A percentile compares a stretch with the other conserved stretches of the same genome.
phyloP scores from a whole-genome alignment of 768 basidiomycete species.

The Naganishia vaughanmartiniae region DNA sequence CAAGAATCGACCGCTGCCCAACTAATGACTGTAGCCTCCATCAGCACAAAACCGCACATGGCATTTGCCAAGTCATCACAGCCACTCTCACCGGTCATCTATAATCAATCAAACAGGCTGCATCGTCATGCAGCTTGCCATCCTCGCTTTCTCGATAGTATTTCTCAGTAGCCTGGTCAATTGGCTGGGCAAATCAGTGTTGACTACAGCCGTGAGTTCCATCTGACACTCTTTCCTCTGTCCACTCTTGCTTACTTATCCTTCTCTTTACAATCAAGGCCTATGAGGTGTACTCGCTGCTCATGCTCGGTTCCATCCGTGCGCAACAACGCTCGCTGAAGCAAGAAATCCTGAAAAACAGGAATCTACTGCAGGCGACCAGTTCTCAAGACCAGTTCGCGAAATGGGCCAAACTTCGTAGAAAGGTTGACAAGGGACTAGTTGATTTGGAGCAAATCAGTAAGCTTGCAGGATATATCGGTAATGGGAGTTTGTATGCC shows the following conservation, averaged over 20 bases:
- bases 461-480: conserved; percentile 50
- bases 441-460: conserved; percentile 88
- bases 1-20: no score
- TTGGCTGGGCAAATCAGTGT: conserved; percentile 83
- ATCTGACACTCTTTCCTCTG: background rate
- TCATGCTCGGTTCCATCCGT: conserved; percentile 63
- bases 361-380: conserved; percentile 80
- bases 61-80: no score
- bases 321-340: conserved; percentile 70
- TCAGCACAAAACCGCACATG: no score
- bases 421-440: conserved; percentile 87
- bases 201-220: conserved; percentile 71
- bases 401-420: conserved; percentile 90
- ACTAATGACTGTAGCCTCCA: no score
- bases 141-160: conserved; percentile 77
- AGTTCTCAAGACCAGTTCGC: conserved; percentile 97
- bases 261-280: conserved; percentile 56
- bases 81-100: no score
- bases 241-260: background rate
- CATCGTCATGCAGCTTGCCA: conserved; percentile 57
- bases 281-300: conserved; percentile 64
- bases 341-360: conserved; percentile 70
- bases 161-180: conserved; percentile 77
- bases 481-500: background rate
- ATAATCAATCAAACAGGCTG: background rate